Evolutionary conservation across 1,284 basidiomycete species (phyloP), one percentile per base, ranked within the genome.

Genomic region (Apiotrichum sp.): DNA sequence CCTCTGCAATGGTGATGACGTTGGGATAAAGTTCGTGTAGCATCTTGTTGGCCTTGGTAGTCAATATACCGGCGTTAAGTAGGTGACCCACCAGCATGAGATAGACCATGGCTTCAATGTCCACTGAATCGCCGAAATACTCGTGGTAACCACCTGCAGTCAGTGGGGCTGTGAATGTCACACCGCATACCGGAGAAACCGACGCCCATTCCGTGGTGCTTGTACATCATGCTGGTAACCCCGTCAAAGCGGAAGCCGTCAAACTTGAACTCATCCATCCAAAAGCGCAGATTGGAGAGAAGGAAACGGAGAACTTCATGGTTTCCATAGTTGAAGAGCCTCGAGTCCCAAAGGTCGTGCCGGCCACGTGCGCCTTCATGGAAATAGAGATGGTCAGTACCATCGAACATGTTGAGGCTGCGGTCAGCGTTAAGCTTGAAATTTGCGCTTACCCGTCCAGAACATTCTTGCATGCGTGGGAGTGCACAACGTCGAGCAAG

Each of bases 221-320:
- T 78, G 77, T 98, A 98, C 87, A 98, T 93, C 91, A 98, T 98
- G 68, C 90, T 95, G 4, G 95, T 98, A 43, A 98, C 95, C 42
- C 95, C 95, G 66, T 98, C 95, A 72, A 98, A 98, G 46, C 95
- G 80, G 84, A 98, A 98, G 4, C 95, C 95, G 67, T 98, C 95
- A 71, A 98, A 97, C 65, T 84, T 84, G 76, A 89, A 98, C 69
- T 92, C 88, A 59, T 98, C 93, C 78, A 98, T 85, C 81, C 87
- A 98, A 80, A 87, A 98, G 38, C 93, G 84, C 50, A 98, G 78
- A 75, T 98, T 98, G 72, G 91, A 93, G 62, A 98, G 78, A 53
- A 98, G 78, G 82, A 98, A 98, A 31, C 95, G 83, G 35, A 97
- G 77, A 29, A 98, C 95, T 75, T 98, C 95, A 70, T 97, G 89